phyloP scores from a whole-genome alignment of 2,329 filamentous ascomycete species.

The Cercospora nicotianae region DNA sequence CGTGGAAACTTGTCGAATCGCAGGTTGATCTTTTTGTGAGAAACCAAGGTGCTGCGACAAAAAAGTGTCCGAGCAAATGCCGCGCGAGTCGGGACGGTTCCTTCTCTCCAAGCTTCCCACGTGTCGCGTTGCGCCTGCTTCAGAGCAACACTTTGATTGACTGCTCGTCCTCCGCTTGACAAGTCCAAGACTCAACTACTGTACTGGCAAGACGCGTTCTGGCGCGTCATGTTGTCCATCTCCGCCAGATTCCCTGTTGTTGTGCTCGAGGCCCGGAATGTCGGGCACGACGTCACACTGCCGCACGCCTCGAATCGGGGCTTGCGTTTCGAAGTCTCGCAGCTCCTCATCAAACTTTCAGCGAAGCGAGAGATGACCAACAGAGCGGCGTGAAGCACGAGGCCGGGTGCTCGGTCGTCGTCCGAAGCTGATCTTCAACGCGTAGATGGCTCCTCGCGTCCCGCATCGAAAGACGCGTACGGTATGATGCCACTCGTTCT shows the following conservation, averaged over 20 bases:
- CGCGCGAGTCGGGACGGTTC: not conserved
- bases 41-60: not conserved
- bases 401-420: not conserved
- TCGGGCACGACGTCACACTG: not conserved
- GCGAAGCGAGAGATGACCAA: not conserved
- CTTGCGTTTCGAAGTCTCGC: not conserved
- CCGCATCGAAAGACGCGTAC: slow-evolving; percentile 24
- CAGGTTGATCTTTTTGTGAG: not conserved
- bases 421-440: not conserved
- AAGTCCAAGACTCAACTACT: not conserved
- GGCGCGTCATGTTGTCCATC: not conserved
- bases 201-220: not conserved
- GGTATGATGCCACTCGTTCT: not conserved
- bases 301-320: not conserved
- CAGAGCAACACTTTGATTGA: not conserved
- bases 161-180: not conserved
- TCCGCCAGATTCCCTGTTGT: not conserved
- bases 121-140: not conserved
- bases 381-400: not conserved
- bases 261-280: not conserved
- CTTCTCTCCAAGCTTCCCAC: not conserved
- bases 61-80: not conserved
- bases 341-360: not conserved
- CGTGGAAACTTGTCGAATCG: not conserved
- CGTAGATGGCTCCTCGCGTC: slow-evolving; percentile 18